Evolutionary conservation across 257 asterid species (phyloP), one percentile per base, ranked within the genome.

Genomic region (Ilex asprella): DNA sequence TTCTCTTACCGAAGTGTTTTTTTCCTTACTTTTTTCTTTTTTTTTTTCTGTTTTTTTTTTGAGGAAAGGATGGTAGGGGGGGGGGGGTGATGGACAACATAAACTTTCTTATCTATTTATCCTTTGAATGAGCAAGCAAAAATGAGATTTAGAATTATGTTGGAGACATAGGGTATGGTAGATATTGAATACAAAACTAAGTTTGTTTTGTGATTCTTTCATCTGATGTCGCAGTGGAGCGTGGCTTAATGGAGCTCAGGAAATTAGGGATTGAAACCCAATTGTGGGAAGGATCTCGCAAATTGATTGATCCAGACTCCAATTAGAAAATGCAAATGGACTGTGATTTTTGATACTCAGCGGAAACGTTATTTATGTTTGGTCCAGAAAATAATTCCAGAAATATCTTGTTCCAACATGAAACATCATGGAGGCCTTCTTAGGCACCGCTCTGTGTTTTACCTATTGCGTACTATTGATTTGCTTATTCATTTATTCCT

Each of bases 251-350:
- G 68, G 97, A 92, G 89, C 84, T 92, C 16, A 84, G 84, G 75
- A 92, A 81, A 71, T 63, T 92, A 75, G 97, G 93, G 30, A 53
- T 86, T 12, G 99, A 89, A 78, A 76, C 78, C 32, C 88, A 89
- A 73, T 63, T 92, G 67, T 92, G 97, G 97, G 87, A 88, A 73
- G 84, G 81, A 77, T 79, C 88, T 14, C 95, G 97, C 10, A 73
- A 75, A 61, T 31, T 55, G 71, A 64, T 88, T 32, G 98, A 88
- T 72, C 86, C 77, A 2, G 82, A 86, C 62, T 74, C 85, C 32
- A 30, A 12, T 56, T 68, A 73, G 35, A 88, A 79, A 61, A 76
- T 89, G 27, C 83, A 78, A 2, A n/a, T 74, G 73, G 89, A 83
- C 69, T 70, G 63, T 58, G 85, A 88, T 66, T 74, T 71, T 55